Conservation (phyloP, 2,329 filamentous ascomycete species). For the Ceratocystiopsis sp. region DNA sequence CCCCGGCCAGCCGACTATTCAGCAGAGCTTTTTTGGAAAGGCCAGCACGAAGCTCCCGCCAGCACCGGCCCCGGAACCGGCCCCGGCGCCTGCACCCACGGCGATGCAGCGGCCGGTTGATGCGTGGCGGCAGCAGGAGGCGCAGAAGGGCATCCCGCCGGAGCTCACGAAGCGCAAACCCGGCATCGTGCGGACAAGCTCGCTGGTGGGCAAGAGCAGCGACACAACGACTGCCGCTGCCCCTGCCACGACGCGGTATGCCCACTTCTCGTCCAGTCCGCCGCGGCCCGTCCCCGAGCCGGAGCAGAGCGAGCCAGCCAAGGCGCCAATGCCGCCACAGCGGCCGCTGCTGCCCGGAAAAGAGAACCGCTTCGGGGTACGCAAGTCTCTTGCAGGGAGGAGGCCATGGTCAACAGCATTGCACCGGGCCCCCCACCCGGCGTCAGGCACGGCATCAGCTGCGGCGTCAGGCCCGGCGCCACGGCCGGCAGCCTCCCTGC, state of each 20-base stretch:
- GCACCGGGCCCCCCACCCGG: slow-evolving; percentile 7
- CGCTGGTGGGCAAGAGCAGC: slow-evolving; percentile 10
- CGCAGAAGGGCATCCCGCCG: slow-evolving; percentile 14
- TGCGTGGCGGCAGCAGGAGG: neutral
- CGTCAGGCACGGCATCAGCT: slow-evolving; percentile 16
- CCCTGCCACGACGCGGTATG: slow-evolving; percentile 26
- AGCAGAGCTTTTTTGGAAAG: neutral
- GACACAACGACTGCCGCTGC: too few species aligned
- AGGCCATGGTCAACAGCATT: too few species aligned
- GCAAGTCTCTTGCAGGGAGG: neutral
- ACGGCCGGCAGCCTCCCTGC: slow-evolving; percentile 29
- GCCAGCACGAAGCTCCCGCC: too few species aligned
- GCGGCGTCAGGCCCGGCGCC: slow-evolving; percentile 16
- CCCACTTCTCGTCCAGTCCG: slow-evolving; percentile 42
- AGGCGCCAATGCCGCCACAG: neutral
- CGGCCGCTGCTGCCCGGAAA: neutral
- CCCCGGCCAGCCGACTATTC: neutral
- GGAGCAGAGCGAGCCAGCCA: neutral
- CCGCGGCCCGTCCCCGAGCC: neutral
- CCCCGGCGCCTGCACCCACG: too few species aligned
- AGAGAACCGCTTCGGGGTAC: slow-evolving; percentile 1
- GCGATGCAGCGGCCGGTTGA: too few species aligned
- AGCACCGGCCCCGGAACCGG: too few species aligned
- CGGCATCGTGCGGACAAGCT: slow-evolving; percentile 12
- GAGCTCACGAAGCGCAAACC: slow-evolving; percentile 25